phyloP scores from a whole-genome alignment of 1,284 basidiomycete species.

The Macrocystidia cucumis region DNA sequence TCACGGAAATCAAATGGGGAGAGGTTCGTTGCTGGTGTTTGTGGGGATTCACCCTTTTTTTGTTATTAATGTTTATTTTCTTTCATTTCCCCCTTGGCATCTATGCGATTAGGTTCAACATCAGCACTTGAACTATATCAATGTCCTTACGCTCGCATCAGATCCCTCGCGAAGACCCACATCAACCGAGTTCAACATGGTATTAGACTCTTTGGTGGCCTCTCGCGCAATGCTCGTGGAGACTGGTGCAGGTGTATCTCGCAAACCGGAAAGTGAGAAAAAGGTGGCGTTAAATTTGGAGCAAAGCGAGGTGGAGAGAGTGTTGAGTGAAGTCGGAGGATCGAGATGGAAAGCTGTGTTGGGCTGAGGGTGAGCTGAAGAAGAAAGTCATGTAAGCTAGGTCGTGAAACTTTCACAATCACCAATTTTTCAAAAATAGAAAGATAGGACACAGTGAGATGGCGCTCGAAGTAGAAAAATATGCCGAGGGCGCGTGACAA shows the following conservation, averaged over 20 bases:
- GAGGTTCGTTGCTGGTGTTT: slow-evolving; percentile 44
- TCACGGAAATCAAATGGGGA: slow-evolving; percentile 82
- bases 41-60: slow-evolving; percentile 4
- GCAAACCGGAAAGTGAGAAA: slow-evolving; percentile 51
- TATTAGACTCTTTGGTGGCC: slow-evolving; percentile 63
- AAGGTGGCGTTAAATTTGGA: slow-evolving; percentile 65
- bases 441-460: no score
- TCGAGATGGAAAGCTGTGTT: slow-evolving; percentile 56
- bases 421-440: no score
- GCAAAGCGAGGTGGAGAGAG: slow-evolving; percentile 63
- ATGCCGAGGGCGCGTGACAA: no score
- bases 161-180: slow-evolving; percentile 48
- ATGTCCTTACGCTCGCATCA: slow-evolving; percentile 41
- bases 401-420: no score
- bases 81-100: slow-evolving; percentile 4
- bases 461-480: no score
- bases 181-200: slow-evolving; percentile 44
- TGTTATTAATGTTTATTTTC: slow-evolving; percentile 2
- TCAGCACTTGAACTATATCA: slow-evolving; percentile 60
- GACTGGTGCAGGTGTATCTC: slow-evolving; percentile 40
- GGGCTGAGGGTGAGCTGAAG: no score
- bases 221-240: slow-evolving; percentile 70
- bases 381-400: no score
- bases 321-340: slow-evolving; percentile 67
- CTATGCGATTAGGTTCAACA: slow-evolving; percentile 42